Evolutionary conservation across 495 filamentous ascomycete genomes (phyloP), one percentile per base, ranked within the genome.

Genomic region (Penicillium turbatum): DNA sequence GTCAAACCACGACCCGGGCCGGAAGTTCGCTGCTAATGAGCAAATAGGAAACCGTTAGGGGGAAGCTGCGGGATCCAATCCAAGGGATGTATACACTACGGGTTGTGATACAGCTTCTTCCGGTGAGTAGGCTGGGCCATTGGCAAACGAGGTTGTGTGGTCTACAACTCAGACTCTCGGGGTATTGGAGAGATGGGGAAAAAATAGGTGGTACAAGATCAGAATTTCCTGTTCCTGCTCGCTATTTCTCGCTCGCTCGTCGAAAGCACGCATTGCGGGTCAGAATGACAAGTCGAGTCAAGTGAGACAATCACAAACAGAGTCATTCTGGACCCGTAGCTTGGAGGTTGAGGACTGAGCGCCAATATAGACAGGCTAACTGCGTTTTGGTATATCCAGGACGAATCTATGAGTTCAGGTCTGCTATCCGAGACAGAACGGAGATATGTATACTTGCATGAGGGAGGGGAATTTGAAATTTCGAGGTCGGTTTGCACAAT

Each of bases 341-440:
- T 26, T 2, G 6, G 39, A 46, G 19, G 29, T 60, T 53, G 57
- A 59, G 57, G 51, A 57, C 57, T 61, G 51, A 61, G 55, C 43
- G 51, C 34, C 13, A 32, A 24, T 26, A 29, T 37, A 24, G 35
- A 11, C 29, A 44, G 29, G 39, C 26, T 32, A 32, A 29, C 9
- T 49, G 26, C 34, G 12, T 31, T 21, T 6, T 21, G 16, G 29
- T 24, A 19, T 34, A 6, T 62, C 56, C 48, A 65, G 51, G 54
- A 48, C 32, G 39, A 45, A 8, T 49, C 39, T 19, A 36, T 53
- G 56, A 56, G 54, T 9, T 59, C 55, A 41, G 54, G 55, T 66
- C 50, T 54, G 26, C 44, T 59, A 66, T 59, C 63, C 61, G 63
- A 64, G 63, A 66, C 61, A 66, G 57, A 56, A 45, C 32, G 48